Conservation (phyloP, 2,329 filamentous ascomycete genomes). For the Sarocladium oryzae region DNA sequence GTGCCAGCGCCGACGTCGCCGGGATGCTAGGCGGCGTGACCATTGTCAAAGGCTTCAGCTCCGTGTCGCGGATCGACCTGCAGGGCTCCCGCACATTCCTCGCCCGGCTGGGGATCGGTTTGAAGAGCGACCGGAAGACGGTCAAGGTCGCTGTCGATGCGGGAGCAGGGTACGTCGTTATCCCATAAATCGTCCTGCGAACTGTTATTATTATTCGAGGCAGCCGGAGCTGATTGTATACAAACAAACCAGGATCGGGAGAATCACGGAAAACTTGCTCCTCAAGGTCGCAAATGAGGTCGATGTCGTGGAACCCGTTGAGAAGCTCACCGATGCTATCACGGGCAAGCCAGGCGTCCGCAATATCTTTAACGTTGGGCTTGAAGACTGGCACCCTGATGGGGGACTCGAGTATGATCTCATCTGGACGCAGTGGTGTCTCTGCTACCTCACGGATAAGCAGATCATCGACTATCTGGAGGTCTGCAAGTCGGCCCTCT, state of each 20-base stretch:
- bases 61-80: constrained; percentile 57
- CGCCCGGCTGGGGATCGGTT: constrained; percentile 50
- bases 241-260: constrained; percentile 82
- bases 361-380: constrained; percentile 62
- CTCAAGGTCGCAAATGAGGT: constrained; percentile 61
- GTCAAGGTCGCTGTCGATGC: constrained; percentile 28
- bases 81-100: constrained; percentile 65
- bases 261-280: constrained; percentile 75
- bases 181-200: neutral
- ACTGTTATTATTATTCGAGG: no score
- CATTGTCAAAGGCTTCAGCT: constrained; percentile 15
- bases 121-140: constrained; percentile 24
- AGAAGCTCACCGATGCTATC: constrained; percentile 67
- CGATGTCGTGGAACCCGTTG: constrained; percentile 80
- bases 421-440: constrained; percentile 88
- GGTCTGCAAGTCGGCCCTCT: constrained; percentile 44
- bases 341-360: constrained; percentile 50
- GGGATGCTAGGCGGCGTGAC: constrained; percentile 74
- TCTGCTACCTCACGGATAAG: constrained; percentile 71
- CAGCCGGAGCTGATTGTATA: no score
- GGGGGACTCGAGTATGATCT: constrained; percentile 58
- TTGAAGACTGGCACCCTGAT: constrained; percentile 60
- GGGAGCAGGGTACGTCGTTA: constrained; percentile 30
- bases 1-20: constrained; percentile 40
- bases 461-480: constrained; percentile 63